phyloP scores from a whole-genome alignment of 768 basidiomycete species.

The Hirschioporus abietinus region DNA sequence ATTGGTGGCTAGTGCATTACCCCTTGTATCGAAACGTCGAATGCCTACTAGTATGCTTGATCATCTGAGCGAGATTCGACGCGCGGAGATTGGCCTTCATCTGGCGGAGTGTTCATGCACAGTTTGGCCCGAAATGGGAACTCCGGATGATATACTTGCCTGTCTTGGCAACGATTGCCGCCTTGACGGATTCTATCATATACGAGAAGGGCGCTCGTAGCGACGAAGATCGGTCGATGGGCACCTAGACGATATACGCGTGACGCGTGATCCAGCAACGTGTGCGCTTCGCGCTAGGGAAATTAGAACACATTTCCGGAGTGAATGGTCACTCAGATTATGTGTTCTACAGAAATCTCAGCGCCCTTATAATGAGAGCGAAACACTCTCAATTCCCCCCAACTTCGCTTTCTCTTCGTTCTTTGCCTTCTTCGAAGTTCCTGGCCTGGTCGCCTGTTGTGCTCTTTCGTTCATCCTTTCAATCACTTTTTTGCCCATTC shows the following conservation, averaged over 20 bases:
- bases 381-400: neutral
- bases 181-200: neutral
- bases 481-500: neutral
- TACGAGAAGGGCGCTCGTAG: neutral
- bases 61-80: neutral
- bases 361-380: neutral
- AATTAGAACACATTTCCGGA: neutral
- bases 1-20: neutral
- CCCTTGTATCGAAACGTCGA: neutral
- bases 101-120: neutral
- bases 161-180: neutral
- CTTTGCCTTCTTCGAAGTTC: neutral
- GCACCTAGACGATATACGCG: neutral
- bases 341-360: neutral
- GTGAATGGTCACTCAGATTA: neutral
- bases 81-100: neutral
- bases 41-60: neutral
- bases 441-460: neutral
- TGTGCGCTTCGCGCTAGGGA: neutral
- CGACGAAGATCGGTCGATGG: neutral
- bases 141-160: neutral
- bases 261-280: neutral
- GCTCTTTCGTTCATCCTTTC: neutral
- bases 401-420: conserved; percentile 3
- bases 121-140: neutral